These are phyloP conservation scores for Microcos paniculata DNA, from an alignment of 345 rosid species.

Conservation along the genomic window DNA sequence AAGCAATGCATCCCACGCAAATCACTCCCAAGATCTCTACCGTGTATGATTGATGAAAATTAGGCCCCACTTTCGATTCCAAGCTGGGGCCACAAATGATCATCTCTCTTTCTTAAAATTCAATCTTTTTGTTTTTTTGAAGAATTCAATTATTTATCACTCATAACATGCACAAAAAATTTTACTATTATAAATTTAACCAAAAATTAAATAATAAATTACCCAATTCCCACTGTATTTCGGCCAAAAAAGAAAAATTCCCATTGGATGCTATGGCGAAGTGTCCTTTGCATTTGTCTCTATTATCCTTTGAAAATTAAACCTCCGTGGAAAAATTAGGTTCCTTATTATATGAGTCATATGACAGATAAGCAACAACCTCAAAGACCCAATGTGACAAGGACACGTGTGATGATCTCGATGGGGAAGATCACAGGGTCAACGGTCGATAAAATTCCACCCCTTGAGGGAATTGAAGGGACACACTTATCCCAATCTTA, in stretches of 20 bases:
- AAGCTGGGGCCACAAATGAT: neutral
- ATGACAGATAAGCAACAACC: constrained; percentile 19
- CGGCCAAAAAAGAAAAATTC: too few species aligned
- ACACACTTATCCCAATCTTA: neutral
- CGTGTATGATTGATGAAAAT: neutral
- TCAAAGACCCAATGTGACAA: neutral
- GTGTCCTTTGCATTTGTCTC: neutral
- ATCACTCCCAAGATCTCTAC: neutral
- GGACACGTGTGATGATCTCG: constrained; percentile 1
- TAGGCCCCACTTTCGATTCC: neutral
- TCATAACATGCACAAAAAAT: too few species aligned
- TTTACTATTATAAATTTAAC: too few species aligned
- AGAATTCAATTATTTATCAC: too few species aligned
- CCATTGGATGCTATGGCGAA: constrained; percentile 2
- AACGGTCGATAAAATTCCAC: constrained; percentile 7
- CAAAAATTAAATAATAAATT: neutral
- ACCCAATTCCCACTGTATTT: too few species aligned
- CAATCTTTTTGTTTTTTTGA: too few species aligned
- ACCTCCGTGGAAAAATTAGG: neutral
- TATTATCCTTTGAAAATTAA: neutral
- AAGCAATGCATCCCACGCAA: neutral
- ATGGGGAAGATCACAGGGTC: neutral
- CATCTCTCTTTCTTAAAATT: too few species aligned
- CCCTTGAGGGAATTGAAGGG: constrained; percentile 23
- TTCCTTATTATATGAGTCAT: neutral